Conservation (phyloP, 23 red algal genomes). For the Chondrus crispus region DNA sequence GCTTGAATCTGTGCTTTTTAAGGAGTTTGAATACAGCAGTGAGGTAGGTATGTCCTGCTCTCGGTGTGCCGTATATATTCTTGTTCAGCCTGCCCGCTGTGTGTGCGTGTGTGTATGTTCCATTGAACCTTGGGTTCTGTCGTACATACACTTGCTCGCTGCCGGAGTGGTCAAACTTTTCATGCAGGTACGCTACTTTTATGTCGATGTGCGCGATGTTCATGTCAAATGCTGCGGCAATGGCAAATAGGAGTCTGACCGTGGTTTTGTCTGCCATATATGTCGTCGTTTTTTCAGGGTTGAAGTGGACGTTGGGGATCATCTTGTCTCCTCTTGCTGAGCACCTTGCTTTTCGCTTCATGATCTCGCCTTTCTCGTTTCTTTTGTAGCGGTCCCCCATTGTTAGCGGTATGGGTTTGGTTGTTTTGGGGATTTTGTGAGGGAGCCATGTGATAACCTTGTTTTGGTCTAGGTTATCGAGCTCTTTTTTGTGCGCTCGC, state of each 20-base stretch:
- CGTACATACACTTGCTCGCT: neutral
- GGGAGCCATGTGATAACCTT: neutral
- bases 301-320: neutral
- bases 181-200: constrained; percentile 3
- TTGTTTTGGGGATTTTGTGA: neutral
- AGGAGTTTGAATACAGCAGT: neutral
- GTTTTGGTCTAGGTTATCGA: neutral
- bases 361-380: neutral
- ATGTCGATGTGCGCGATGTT: constrained; percentile 20
- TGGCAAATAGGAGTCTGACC: neutral
- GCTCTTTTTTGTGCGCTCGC: neutral
- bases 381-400: neutral
- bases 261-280: neutral
- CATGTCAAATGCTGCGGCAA: neutral
- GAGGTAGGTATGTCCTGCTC: neutral
- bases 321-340: neutral
- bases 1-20: neutral
- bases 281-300: neutral
- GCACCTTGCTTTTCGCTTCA: neutral
- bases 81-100: neutral
- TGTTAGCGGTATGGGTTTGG: neutral
- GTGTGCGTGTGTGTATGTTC: neutral
- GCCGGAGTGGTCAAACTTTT: neutral
- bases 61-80: neutral
- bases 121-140: neutral